These are phyloP conservation scores for Aspergillus fijiensis DNA, from an alignment of 2,329 filamentous ascomycete species.

Conservation along the genomic window DNA sequence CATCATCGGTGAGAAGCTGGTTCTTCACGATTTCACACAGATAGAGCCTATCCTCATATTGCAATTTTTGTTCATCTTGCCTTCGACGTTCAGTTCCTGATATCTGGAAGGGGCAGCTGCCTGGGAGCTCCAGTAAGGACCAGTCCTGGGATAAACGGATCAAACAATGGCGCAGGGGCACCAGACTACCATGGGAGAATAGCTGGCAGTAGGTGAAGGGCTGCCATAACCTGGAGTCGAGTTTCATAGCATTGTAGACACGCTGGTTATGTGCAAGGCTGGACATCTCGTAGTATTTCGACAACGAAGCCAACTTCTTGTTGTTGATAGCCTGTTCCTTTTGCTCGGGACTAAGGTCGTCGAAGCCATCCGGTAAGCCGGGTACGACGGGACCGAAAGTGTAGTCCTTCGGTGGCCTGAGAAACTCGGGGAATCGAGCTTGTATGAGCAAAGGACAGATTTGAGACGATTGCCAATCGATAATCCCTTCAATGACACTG, in stretches of 20 bases:
- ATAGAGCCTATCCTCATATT: constrained; percentile 24
- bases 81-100: constrained; percentile 14
- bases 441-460: constrained; percentile 25
- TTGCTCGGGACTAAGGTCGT: constrained; percentile 14
- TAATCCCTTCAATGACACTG: constrained; percentile 24
- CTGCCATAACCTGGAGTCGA: constrained; percentile 24
- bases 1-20: constrained; percentile 24
- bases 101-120: constrained; percentile 19
- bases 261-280: constrained; percentile 20
- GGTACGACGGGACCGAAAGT: constrained; percentile 15
- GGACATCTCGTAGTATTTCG: constrained; percentile 27
- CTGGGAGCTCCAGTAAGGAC: constrained; percentile 15
- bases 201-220: constrained; percentile 22
- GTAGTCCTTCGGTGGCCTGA: constrained; percentile 21
- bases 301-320: constrained; percentile 15
- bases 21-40: constrained; percentile 22
- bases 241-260: constrained; percentile 21
- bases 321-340: constrained; percentile 11
- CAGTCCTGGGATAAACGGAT: constrained; percentile 20
- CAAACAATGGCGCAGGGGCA: constrained; percentile 19
- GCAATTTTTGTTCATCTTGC: constrained; percentile 16
- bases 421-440: constrained; percentile 22
- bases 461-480: constrained; percentile 28
- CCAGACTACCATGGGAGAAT: constrained; percentile 15
- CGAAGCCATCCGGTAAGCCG: constrained; percentile 18